Conservation (phyloP, 176 grass and related monocot genomes). For the Eleusine coracana region DNA sequence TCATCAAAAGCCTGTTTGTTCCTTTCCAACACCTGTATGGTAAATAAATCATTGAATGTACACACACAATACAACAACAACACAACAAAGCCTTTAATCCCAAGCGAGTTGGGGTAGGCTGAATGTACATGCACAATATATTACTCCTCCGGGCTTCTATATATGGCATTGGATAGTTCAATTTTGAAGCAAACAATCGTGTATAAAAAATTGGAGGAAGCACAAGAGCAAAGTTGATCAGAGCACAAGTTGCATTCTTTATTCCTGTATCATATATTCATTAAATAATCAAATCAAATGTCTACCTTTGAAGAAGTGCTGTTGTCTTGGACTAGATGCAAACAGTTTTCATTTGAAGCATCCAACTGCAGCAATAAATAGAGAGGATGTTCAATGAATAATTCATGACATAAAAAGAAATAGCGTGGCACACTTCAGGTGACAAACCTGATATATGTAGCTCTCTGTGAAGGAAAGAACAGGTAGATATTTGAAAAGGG, state of each 20-base stretch:
- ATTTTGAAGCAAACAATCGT: not conserved
- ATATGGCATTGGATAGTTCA: not conserved
- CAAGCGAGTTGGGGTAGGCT: not conserved
- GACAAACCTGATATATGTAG: constrained; percentile 95
- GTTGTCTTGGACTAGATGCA: constrained; percentile 39
- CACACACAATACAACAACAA: constrained; percentile 8
- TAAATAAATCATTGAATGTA: constrained; percentile 19
- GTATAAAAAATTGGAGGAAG: not conserved
- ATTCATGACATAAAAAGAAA: constrained; percentile 10
- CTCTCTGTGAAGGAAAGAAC: constrained; percentile 89
- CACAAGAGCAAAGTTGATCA: constrained; percentile 21
- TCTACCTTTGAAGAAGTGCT: constrained; percentile 42
- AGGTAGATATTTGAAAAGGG: constrained; percentile 87
- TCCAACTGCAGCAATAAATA: constrained; percentile 67
- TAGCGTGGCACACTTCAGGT: constrained; percentile 6
- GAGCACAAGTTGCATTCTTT: constrained; percentile 1
- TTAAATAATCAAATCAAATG: constrained; percentile 30
- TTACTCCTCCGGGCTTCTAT: not conserved
- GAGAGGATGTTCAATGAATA: constrained; percentile 36
- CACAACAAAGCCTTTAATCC: too few species aligned
- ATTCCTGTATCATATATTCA: constrained; percentile 16
- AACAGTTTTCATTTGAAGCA: constrained; percentile 77
- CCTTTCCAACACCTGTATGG: constrained; percentile 43
- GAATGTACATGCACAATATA: constrained; percentile 18
- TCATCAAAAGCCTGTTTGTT: constrained; percentile 27